Base-by-base conservation (phyloP, 768 basidiomycete species). In the Mycena sanguinolenta region DNA sequence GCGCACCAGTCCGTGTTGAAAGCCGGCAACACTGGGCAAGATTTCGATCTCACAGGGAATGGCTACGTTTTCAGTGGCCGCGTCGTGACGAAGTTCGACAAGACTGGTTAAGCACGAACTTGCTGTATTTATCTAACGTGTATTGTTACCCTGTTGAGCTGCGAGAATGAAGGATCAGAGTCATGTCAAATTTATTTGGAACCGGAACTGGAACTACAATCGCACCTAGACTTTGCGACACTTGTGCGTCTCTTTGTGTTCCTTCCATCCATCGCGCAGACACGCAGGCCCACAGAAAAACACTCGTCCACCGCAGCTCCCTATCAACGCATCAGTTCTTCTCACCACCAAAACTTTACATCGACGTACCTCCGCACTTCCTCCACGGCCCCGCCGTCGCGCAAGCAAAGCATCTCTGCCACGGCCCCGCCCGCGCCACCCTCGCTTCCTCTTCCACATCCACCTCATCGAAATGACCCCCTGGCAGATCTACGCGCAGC, bases 291-390 rank as follows among this genome's bases (percentile, higher is more conserved):
- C 46, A 50, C 60, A 62, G 60, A 62, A 62, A 25, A 62, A 62
- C 2, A 62, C 44, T 3, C 46, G 60, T 8, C 60, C 60, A 4
- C 34, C 34, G 60, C 60, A 62, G 17, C 23, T 59, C 7, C 58
- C 58, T 59, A n/a, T n/a, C n/a, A n/a, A n/a, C n/a, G n/a, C n/a
- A n/a, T n/a, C n/a, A n/a, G n/a, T n/a, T n/a, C n/a, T n/a, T n/a
- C n/a, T n/a, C n/a, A n/a, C n/a, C n/a, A n/a, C n/a, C n/a, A n/a
- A n/a, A n/a, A n/a, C n/a, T n/a, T n/a, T n/a, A n/a, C n/a, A n/a
- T n/a, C n/a, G n/a, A 46, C 44, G 44, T 62, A 82, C 82, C 82
- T 59, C 81, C 79, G 65, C 85, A 85, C 66, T 82, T 84, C 75
- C 79, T 82, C 81, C 82, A 84, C 12, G 69, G 72, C 0, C 83